A percentile compares a stretch with the other conserved stretches of the same genome.
phyloP scores from a whole-genome alignment of 2,329 filamentous ascomycete genomes.

The Diplodia scrobiculata region DNA sequence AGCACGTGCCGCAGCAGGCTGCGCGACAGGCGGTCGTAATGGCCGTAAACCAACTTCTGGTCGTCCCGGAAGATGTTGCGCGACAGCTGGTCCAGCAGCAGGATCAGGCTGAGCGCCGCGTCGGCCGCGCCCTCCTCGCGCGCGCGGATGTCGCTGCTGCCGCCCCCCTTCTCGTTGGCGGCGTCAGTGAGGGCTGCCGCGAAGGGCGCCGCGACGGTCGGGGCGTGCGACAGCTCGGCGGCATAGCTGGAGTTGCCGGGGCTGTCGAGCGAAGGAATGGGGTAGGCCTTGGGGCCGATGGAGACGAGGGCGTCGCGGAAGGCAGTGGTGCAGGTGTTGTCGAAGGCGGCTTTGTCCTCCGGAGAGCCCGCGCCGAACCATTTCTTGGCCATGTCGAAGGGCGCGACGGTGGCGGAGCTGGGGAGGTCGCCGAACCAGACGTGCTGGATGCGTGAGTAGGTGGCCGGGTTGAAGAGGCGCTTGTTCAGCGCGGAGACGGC shows the following conservation, averaged over 20 bases:
- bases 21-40: constrained; percentile 60
- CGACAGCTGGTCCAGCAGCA: constrained; percentile 65
- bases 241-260: constrained; percentile 33
- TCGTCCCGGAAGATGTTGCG: constrained; percentile 62
- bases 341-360: constrained; percentile 44
- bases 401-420: constrained; percentile 34
- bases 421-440: constrained; percentile 46
- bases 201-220: constrained; percentile 43
- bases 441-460: constrained; percentile 44
- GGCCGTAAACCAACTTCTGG: constrained; percentile 54
- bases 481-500: constrained; percentile 41
- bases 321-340: constrained; percentile 40
- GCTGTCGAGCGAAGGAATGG: constrained; percentile 34
- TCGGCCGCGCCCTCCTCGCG: constrained; percentile 37
- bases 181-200: constrained; percentile 38
- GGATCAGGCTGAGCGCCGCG: constrained; percentile 53
- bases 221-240: constrained; percentile 33
- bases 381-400: constrained; percentile 35
- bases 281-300: constrained; percentile 42
- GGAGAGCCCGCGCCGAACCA: constrained; percentile 45
- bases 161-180: constrained; percentile 31
- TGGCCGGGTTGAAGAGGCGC: constrained; percentile 44
- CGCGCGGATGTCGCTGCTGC: constrained; percentile 30
- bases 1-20: constrained; percentile 49
- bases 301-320: constrained; percentile 44